A percentile compares a stretch with the other conserved stretches of the same genome.
These are phyloP conservation scores for Endothia cerciana DNA, from an alignment of 2,329 filamentous ascomycete genomes.

Conservation along the genomic window DNA sequence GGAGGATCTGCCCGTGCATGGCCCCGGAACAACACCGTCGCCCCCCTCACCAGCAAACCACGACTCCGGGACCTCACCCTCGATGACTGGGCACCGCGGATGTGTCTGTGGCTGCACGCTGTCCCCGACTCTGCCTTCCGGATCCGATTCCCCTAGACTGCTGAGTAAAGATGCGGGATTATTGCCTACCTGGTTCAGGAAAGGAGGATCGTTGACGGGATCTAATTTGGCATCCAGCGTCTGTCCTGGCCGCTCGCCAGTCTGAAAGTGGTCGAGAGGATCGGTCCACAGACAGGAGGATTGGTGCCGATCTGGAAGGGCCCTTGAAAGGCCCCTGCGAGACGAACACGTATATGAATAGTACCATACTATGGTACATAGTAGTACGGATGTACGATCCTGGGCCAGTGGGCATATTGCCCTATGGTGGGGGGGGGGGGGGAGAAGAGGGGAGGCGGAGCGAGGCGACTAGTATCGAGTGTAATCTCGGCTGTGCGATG, in stretches of 20 bases:
- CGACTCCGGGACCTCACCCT: no score
- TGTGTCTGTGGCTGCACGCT: neutral
- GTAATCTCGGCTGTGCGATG: neutral
- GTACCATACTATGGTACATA: no score
- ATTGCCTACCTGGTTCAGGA: neutral
- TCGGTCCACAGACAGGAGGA: neutral
- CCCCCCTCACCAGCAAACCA: neutral
- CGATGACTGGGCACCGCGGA: no score
- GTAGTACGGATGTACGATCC: neutral
- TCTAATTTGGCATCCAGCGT: neutral
- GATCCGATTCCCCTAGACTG: neutral
- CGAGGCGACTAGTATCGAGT: neutral
- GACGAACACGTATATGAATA: neutral
- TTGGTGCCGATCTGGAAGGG: conserved; percentile 3
- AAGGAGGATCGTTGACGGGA: neutral
- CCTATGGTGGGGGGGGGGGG: neutral
- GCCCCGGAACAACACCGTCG: neutral
- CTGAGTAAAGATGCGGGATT: neutral
- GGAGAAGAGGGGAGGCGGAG: neutral
- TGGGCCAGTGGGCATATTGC: neutral
- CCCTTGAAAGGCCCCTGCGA: neutral
- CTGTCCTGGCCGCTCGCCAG: neutral
- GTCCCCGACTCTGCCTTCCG: neutral
- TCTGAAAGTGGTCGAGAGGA: neutral
- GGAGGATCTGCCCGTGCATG: neutral